Evolutionary conservation across 352 stramenopile genomes (phyloP).

Genomic region (Phytophthora palmivora): DNA sequence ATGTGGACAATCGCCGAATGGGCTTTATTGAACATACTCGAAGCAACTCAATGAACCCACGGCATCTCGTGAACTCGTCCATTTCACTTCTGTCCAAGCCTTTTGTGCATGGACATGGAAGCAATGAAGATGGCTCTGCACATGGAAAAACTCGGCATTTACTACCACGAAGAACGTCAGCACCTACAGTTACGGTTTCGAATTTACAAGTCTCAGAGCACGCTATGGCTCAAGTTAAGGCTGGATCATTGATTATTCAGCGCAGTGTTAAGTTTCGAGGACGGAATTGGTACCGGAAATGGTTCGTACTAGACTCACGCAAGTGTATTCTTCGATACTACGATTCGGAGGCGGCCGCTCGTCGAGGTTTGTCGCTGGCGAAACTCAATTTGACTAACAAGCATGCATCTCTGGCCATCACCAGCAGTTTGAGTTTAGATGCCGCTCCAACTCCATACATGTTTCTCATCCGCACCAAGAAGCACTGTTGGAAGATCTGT

Average conservation of each 20-base stretch:
- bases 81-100: constrained; percentile 80
- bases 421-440: constrained; percentile 58
- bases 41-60: constrained; percentile 65
- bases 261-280: constrained; percentile 76
- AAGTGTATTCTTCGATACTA: constrained; percentile 80
- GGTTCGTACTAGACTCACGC: constrained; percentile 71
- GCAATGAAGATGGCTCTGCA: constrained; percentile 27
- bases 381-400: constrained; percentile 76
- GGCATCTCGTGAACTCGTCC: constrained; percentile 72
- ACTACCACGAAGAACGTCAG: constrained; percentile 30
- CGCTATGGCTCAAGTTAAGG: constrained; percentile 41
- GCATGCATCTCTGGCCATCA: constrained; percentile 68
- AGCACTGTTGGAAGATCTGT: constrained; percentile 79
- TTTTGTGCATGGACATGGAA: constrained; percentile 44
- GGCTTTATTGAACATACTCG: constrained; percentile 77
- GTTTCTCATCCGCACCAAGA: constrained; percentile 71
- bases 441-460: constrained; percentile 69
- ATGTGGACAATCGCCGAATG: constrained; percentile 51
- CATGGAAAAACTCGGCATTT: constrained; percentile 36
- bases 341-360: constrained; percentile 68
- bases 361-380: constrained; percentile 62
- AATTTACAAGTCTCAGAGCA: constrained; percentile 13
- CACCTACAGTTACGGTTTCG: constrained; percentile 8
- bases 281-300: constrained; percentile 83
- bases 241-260: constrained; percentile 71